Conservation (phyloP, 208 protist genomes). For the Trypanosoma mega region DNA sequence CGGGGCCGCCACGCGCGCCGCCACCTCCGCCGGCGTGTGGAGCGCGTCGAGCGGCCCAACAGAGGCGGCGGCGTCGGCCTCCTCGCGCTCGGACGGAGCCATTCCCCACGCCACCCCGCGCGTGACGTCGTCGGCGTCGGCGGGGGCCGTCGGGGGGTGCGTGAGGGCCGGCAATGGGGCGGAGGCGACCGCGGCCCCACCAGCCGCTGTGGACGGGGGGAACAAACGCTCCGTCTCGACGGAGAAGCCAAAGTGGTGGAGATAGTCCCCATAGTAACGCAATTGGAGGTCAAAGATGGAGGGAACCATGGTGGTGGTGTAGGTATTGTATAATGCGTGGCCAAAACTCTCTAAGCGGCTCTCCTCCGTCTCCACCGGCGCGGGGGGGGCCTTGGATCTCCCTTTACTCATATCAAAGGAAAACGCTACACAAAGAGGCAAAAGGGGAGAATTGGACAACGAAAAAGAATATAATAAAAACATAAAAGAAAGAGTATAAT, state of each 20-base stretch:
- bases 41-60: constrained; percentile 27
- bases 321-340: constrained; percentile 41
- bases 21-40: constrained; percentile 24
- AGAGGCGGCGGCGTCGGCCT: constrained; percentile 39
- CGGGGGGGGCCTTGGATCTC: not conserved
- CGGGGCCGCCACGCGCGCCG: constrained; percentile 27
- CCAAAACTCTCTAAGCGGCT: constrained; percentile 37
- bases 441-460: constrained; percentile 1
- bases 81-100: constrained; percentile 22
- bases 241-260: constrained; percentile 85
- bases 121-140: constrained; percentile 11
- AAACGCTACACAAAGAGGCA: constrained; percentile 12
- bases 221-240: constrained; percentile 68
- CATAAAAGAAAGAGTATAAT: constrained; percentile 1
- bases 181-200: too few species aligned
- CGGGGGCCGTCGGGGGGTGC: not conserved
- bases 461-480: constrained; percentile 4
- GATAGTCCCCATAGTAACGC: constrained; percentile 72
- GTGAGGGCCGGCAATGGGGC: not conserved
- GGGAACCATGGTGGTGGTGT: constrained; percentile 13
- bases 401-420: constrained; percentile 21
- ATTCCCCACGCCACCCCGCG: constrained; percentile 54
- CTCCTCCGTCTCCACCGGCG: constrained; percentile 14
- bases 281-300: constrained; percentile 44
- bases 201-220: too few species aligned